Percentiles rank a stretch among this genome's conserved stretches.
Conservation (phyloP, 352 stramenopile genomes). For the Phytophthora fragariaefolia region DNA sequence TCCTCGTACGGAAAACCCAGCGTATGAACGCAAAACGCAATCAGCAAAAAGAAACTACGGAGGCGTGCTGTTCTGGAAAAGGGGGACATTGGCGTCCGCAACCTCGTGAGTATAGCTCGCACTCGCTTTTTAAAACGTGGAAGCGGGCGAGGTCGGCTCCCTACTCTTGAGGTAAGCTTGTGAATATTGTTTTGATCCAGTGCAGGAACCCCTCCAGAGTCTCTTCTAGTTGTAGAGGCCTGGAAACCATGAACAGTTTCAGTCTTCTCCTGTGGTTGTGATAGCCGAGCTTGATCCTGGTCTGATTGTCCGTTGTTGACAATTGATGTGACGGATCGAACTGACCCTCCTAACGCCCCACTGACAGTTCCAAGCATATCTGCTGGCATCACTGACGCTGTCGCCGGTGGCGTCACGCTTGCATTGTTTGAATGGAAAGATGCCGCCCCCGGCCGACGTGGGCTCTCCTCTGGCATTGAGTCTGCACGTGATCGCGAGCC, state of each 20-base stretch:
- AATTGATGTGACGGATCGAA: slow-evolving; percentile 7
- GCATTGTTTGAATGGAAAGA: slow-evolving; percentile 20
- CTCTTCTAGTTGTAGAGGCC: background rate
- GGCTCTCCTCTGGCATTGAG: slow-evolving; percentile 25
- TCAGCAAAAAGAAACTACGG: slow-evolving; percentile 30
- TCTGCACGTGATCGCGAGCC: slow-evolving; percentile 13
- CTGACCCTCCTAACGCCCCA: slow-evolving; percentile 10
- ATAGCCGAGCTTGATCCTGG: slow-evolving; percentile 15
- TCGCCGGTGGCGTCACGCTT: slow-evolving; percentile 6
- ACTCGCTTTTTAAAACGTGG: slow-evolving; percentile 24
- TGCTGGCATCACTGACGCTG: slow-evolving; percentile 12
- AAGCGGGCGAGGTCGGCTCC: slow-evolving; percentile 23
- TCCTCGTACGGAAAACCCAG: slow-evolving; percentile 47
- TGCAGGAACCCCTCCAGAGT: slow-evolving; percentile 4
- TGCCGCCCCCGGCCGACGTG: slow-evolving; percentile 20
- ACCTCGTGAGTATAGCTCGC: slow-evolving; percentile 3
- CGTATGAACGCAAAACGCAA: slow-evolving; percentile 33
- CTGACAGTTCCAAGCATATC: slow-evolving; percentile 4
- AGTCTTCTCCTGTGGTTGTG: slow-evolving; percentile 3
- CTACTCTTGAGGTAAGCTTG: slow-evolving; percentile 16
- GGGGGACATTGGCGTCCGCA: slow-evolving; percentile 23
- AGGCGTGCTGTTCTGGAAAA: slow-evolving; percentile 27
- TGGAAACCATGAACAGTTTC: slow-evolving; percentile 8
- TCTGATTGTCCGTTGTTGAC: slow-evolving; percentile 11
- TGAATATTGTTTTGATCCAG: slow-evolving; percentile 19